Conservation (phyloP, 73 alveolate species). For the Paraurostyla sp. region DNA sequence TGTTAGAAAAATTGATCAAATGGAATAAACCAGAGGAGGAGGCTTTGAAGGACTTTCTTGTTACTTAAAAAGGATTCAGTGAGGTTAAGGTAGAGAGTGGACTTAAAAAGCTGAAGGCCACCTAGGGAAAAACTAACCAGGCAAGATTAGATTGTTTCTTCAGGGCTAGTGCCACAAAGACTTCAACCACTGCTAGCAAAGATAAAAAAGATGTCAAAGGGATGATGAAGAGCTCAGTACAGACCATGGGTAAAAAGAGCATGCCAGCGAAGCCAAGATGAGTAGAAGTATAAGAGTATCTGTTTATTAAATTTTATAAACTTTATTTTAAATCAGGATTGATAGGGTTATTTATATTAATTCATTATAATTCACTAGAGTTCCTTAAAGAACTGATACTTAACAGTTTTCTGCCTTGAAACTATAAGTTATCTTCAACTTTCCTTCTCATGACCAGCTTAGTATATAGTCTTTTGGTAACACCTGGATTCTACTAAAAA, state of each 20-base stretch:
- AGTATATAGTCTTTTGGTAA: not conserved
- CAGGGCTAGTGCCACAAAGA: conserved; percentile 21
- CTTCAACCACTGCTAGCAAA: conserved; percentile 22
- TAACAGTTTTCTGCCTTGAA: not conserved
- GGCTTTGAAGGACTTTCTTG: conserved; percentile 86
- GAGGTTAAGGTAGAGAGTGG: conserved; percentile 89
- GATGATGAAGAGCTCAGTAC: not conserved
- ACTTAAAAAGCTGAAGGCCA: conserved; percentile 78
- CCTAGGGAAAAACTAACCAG: conserved; percentile 83
- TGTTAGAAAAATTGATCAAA: conserved; percentile 65
- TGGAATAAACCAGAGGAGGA: conserved; percentile 90
- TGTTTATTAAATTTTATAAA: not conserved
- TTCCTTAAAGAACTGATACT: not conserved
- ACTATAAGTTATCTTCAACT: not conserved
- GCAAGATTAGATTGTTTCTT: conserved; percentile 87
- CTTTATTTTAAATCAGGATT: not conserved
- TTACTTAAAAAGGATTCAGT: conserved; percentile 88
- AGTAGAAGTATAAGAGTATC: not conserved
- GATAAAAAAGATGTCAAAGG: not conserved
- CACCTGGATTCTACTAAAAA: not conserved
- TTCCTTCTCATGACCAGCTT: not conserved
- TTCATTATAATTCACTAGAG: not conserved
- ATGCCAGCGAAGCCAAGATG: conserved; percentile 14
- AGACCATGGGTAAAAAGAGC: conserved; percentile 27
- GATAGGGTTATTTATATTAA: not conserved